Base-by-base conservation (phyloP, 768 basidiomycete genomes). In the Mycena latifolia region DNA sequence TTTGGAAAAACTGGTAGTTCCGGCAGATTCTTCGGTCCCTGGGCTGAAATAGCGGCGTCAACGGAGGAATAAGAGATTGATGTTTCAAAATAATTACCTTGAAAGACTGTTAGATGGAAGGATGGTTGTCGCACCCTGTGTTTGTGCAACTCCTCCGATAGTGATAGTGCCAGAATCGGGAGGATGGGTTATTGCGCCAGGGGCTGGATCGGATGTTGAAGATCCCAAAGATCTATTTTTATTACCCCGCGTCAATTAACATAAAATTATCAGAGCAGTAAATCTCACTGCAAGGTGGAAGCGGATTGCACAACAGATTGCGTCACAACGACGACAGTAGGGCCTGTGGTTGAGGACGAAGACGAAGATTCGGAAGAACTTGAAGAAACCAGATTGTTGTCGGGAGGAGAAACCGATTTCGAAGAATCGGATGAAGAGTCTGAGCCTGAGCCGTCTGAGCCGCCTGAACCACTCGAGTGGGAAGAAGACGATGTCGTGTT, bases 11-110 rank as follows among this genome's bases (percentile, higher is more conserved):
- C 14, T 27, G 47, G 31, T 50, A 18, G 27, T 31, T 31, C 5
- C 27, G 11, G 35, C 24, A 18, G 59, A 29, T 46, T 66, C 59
- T 37, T 39, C 24, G 22, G 33, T 24, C 25, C 22, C 33, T 7
- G 47, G 4, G 25, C 65, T 66, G 47, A 28, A 37, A 56, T 53
- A 50, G 12, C 7, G 5, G 47, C 17, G 48, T 60, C 39, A 66
- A 31, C 33, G 14, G n/a, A n/a, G 22, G 22, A 9, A 31, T 39
- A n/a, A 31, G 18, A 28, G 6, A 10, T 31, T 5, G 17, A 15
- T 31, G 12, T 22, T 54, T 46, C 31, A 35, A 25, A 0, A 15
- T 5, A 39, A 17, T 29, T 54, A 59, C 63, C 56, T 65, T 24
- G 56, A 22, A 25, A 20, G 24, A 25, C 43, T n/a, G 35, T 12